phyloP scores from a whole-genome alignment of 345 rosid species.

The Salix arbutifolia region DNA sequence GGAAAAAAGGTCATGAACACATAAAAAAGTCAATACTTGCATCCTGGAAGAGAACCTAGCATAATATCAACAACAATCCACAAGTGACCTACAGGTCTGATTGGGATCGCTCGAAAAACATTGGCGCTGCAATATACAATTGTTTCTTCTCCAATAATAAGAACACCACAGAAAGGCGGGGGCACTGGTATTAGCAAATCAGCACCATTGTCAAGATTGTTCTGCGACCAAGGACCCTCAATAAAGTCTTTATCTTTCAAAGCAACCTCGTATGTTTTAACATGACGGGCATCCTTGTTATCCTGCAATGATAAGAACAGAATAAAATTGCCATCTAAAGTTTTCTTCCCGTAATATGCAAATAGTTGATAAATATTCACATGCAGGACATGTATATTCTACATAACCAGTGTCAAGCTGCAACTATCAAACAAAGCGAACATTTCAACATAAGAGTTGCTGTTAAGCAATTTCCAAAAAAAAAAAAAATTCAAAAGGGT shows the following conservation, averaged over 20 bases:
- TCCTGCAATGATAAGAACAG: slow-evolving; percentile 46
- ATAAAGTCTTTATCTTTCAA: slow-evolving; percentile 91
- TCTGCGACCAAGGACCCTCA: slow-evolving; percentile 97
- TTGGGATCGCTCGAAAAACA: slow-evolving; percentile 78
- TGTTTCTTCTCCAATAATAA: slow-evolving; percentile 91
- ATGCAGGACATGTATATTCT: background rate
- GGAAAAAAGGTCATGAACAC: slow-evolving; percentile 16
- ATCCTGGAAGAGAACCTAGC: background rate
- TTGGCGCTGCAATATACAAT: slow-evolving; percentile 88
- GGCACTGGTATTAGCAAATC: slow-evolving; percentile 92
- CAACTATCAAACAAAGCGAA: background rate
- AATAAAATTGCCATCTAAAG: slow-evolving; percentile 6
- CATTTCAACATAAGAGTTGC: background rate
- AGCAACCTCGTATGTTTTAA: slow-evolving; percentile 92
- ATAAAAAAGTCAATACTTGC: background rate
- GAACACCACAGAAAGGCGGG: slow-evolving; percentile 95
- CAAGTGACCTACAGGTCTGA: slow-evolving; percentile 60
- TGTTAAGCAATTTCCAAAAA: background rate
- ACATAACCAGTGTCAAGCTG: background rate
- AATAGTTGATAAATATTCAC: background rate
- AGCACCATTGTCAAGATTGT: slow-evolving; percentile 93
- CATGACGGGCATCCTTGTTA: slow-evolving; percentile 97
- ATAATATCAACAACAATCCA: slow-evolving; percentile 7
- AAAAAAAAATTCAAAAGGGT: background rate
- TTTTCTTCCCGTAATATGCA: background rate